phyloP scores from a whole-genome alignment of 805 yeast species.

The Grigorovia jiainica region DNA sequence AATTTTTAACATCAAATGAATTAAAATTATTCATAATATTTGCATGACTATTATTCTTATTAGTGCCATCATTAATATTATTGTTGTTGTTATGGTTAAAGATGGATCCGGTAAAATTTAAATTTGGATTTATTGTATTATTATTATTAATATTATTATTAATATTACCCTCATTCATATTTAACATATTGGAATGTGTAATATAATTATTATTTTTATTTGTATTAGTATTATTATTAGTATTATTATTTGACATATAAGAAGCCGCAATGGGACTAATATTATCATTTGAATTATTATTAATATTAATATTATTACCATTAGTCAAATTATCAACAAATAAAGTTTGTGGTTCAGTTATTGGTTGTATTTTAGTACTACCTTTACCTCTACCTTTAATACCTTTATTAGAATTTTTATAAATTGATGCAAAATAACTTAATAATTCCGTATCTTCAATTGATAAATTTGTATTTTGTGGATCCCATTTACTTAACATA shows the following conservation, averaged over 20 bases:
- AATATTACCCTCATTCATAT: no score
- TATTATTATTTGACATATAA: background rate
- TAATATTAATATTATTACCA: background rate
- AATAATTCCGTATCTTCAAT: conserved; percentile 58
- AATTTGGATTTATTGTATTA: no score
- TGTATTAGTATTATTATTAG: background rate
- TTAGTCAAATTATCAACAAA: background rate
- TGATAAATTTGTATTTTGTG: conserved; percentile 41
- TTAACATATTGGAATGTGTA: no score
- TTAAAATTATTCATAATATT: background rate
- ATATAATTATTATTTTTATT: background rate
- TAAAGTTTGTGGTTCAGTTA: background rate
- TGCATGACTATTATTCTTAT: background rate
- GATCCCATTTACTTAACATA: conserved; percentile 53
- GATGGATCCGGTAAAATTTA: no score
- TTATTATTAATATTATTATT: no score
- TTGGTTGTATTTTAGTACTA: conserved; percentile 12
- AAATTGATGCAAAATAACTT: conserved; percentile 68
- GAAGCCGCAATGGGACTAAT: background rate
- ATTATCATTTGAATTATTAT: background rate
- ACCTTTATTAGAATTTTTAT: conserved; percentile 84
- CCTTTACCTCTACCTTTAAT: conserved; percentile 81
- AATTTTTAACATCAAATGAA: background rate
- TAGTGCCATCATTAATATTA: no score
- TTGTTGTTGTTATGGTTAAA: no score